phyloP scores from a whole-genome alignment of 345 rosid species.

The Cochlearia excelsa region DNA sequence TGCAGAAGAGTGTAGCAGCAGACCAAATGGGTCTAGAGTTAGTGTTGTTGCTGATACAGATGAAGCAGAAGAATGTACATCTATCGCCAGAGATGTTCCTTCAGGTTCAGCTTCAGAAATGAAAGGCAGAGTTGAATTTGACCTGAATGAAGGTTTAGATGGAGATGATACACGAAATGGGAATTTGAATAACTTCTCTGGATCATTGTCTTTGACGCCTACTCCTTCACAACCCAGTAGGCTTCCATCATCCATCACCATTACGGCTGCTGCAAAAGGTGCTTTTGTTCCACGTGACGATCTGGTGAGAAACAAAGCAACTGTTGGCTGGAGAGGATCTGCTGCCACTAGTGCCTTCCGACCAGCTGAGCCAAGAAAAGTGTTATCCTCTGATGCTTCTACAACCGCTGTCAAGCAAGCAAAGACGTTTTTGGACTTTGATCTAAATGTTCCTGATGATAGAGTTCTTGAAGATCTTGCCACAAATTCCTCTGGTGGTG shows the following conservation, averaged over 20 bases:
- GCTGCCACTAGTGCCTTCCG: constrained; percentile 99
- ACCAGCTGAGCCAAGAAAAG: constrained; percentile 89
- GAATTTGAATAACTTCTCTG: constrained; percentile 42
- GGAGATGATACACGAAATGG: constrained; percentile 58
- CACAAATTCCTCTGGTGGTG: constrained; percentile 47
- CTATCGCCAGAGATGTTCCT: constrained; percentile 39
- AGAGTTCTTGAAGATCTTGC: constrained; percentile 48
- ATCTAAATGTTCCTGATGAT: constrained; percentile 84
- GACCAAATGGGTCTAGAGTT: constrained; percentile 40
- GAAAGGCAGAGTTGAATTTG: constrained; percentile 73
- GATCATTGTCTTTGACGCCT: constrained; percentile 28
- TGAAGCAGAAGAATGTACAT: constrained; percentile 48
- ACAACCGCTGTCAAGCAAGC: constrained; percentile 40
- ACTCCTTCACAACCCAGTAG: constrained; percentile 45
- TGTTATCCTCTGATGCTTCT: constrained; percentile 36
- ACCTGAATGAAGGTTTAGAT: constrained; percentile 75
- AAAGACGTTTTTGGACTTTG: constrained; percentile 65
- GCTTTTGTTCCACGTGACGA: constrained; percentile 81
- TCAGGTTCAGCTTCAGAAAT: constrained; percentile 35
- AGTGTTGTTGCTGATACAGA: constrained; percentile 40
- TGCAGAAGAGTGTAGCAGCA: constrained; percentile 33
- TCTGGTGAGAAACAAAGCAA: constrained; percentile 58
- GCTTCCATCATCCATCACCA: constrained; percentile 64
- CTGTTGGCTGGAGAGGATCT: constrained; percentile 96
- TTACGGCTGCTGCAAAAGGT: constrained; percentile 89